Base-by-base conservation (phyloP, 306 rosid genomes). In the Trifolium fragiferum region DNA sequence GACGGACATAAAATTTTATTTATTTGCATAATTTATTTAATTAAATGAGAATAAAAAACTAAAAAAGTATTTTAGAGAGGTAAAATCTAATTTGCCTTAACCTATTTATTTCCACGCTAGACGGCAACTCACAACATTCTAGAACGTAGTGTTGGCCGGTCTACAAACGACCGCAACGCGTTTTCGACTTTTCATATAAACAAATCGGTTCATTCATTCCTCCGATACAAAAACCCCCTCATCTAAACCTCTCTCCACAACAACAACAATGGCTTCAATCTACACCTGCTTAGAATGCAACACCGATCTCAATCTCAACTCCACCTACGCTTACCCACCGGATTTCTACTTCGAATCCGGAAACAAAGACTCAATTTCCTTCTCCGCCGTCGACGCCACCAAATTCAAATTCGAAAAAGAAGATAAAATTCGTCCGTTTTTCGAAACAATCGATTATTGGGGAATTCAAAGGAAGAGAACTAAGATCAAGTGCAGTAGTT, bases 391-490 rank as follows among this genome's bases (percentile, higher is more conserved):
- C 38, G 96, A 89, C 68, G 0, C 80, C 44, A 41, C 89, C 85
- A 94, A 91, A 74, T 89, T 94, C 85, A 69, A 75, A 40, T 87
- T 90, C 89, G 80, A 88, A 76, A 82, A 86, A 27, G 98, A 91
- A 84, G 95, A 94, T 84, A 91, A 88, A 81, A 82, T 94, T 54
- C 82, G 79, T 6, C 97, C 97, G 0, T 94, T 94, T 78, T 94
- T 87, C 27, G 97, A 94, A 79, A 91, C 95, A 41, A 1, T 88
- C 10, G 79, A 91, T 53, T 91, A 94, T 27, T 94, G 97, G 97
- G 98, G 98, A 10, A 88, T 94, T 70, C 97, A 94, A 68, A 51
- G 97, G 65, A 94, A 88, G 43, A 87, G 98, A 63, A 91, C 92
- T 21, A 94, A 94, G 86, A 88, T 94, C 84, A 86, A 70, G 68